A percentile compares a stretch with the other conserved stretches of the same genome.
Conservation (phyloP, 371 early-diverging fungal species). For the Capillidium rhysosporum region DNA sequence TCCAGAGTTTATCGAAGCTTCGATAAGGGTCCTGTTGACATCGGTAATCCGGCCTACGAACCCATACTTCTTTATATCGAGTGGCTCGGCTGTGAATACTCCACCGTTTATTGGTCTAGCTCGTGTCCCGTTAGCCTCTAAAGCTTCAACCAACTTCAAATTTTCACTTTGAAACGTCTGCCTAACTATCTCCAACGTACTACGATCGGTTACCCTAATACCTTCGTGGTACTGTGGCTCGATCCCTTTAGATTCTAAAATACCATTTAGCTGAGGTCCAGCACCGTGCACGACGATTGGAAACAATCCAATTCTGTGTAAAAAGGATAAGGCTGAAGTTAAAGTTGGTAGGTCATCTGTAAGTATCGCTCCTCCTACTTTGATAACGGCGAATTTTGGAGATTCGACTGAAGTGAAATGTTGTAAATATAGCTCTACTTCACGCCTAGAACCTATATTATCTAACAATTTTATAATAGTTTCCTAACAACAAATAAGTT, state of each 20-base stretch:
- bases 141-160: conserved; percentile 82
- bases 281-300: conserved; percentile 96
- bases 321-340: conserved; percentile 82
- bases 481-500: conserved; percentile 31
- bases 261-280: conserved; percentile 83
- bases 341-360: conserved; percentile 83
- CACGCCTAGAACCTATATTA: conserved; percentile 94
- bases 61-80: conserved; percentile 80
- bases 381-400: conserved; percentile 97
- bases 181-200: conserved; percentile 79
- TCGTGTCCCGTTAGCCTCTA: conserved; percentile 82
- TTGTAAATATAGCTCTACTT: conserved; percentile 90
- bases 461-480: conserved; percentile 91
- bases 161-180: conserved; percentile 82
- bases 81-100: conserved; percentile 83
- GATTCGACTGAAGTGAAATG: conserved; percentile 90
- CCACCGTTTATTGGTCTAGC: conserved; percentile 88
- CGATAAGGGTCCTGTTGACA: conserved; percentile 81
- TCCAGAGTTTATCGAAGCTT: conserved; percentile 75
- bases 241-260: conserved; percentile 69
- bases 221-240: conserved; percentile 88
- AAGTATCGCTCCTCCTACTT: conserved; percentile 93
- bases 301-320: conserved; percentile 88
- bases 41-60: conserved; percentile 75
- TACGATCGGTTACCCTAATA: conserved; percentile 84